A percentile compares a stretch with the other conserved stretches of the same genome.
phyloP scores from a whole-genome alignment of 2,329 filamentous ascomycete species.

The Aspergillus sp. region DNA sequence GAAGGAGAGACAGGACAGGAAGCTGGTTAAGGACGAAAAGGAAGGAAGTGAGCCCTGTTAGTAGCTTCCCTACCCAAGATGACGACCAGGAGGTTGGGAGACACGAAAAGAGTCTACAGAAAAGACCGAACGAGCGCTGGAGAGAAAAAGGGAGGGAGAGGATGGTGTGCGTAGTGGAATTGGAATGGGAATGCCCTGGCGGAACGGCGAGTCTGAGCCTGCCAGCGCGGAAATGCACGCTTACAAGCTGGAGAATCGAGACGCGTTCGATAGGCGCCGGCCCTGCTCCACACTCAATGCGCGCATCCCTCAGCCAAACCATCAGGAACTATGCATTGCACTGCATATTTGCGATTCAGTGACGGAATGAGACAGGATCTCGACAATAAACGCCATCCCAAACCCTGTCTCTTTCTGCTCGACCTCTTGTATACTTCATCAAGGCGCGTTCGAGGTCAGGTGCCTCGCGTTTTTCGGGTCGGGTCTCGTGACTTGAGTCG shows the following conservation, averaged over 20 bases:
- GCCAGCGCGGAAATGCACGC: slow-evolving; percentile 42
- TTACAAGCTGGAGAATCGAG: slow-evolving; percentile 32
- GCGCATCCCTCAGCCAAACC: slow-evolving; percentile 19
- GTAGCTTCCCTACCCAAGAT: slow-evolving; percentile 15
- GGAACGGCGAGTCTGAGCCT: slow-evolving; percentile 22
- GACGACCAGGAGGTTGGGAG: slow-evolving; percentile 24
- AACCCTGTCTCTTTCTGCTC: background rate
- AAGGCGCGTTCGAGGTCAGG: slow-evolving; percentile 22
- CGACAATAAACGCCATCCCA: background rate
- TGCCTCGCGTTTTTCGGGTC: slow-evolving; percentile 22
- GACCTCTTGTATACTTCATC: background rate
- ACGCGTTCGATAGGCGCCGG: slow-evolving; percentile 42
- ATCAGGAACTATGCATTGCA: slow-evolving; percentile 16
- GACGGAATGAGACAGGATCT: background rate
- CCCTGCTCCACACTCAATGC: slow-evolving; percentile 31
- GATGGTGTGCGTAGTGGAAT: slow-evolving; percentile 36
- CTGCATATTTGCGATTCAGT: slow-evolving; percentile 9
- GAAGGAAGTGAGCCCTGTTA: slow-evolving; percentile 19
- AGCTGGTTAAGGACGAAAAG: slow-evolving; percentile 19
- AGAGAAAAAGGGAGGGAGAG: slow-evolving; percentile 22
- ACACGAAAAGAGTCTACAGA: slow-evolving; percentile 23
- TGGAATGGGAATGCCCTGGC: slow-evolving; percentile 38
- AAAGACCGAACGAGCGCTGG: slow-evolving; percentile 24
- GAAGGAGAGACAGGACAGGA: slow-evolving; percentile 12
- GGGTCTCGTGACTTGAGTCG: slow-evolving; percentile 23